Evolutionary conservation across 192 early-diverging fungal genomes (phyloP).

Genomic region (Umbelopsis isabellina): DNA sequence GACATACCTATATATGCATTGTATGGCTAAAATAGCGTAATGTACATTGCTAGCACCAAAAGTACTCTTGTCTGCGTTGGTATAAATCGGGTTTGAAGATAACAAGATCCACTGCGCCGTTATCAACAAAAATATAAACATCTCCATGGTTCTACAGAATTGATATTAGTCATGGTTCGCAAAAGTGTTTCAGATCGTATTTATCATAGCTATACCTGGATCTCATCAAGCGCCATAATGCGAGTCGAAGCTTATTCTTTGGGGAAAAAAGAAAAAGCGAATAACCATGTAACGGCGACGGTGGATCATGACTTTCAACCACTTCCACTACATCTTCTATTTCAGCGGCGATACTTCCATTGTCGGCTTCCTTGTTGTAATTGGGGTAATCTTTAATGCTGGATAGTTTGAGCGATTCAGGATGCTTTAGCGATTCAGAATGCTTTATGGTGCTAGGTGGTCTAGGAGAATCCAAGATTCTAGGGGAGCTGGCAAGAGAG

Average conservation of each 20-base stretch:
- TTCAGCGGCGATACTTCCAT: background rate
- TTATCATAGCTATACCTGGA: constrained; percentile 39
- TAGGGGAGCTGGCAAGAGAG: no score
- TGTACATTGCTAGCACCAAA: constrained; percentile 49
- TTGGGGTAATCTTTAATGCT: background rate
- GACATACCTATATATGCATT: constrained; percentile 48
- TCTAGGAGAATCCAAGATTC: background rate
- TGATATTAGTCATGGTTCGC: background rate
- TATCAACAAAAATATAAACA: constrained; percentile 44
- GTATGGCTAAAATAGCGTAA: constrained; percentile 43
- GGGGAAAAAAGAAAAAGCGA: constrained; percentile 42
- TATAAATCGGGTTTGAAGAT: constrained; percentile 40
- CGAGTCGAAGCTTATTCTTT: constrained; percentile 31
- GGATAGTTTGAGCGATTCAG: background rate
- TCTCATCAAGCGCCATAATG: constrained; percentile 40
- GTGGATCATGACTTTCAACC: background rate
- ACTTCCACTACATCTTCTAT: background rate
- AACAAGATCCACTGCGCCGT: constrained; percentile 51
- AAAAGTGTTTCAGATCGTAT: background rate
- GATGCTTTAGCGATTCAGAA: background rate
- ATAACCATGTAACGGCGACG: constrained; percentile 38
- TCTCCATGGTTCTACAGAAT: constrained; percentile 34
- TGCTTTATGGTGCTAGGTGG: background rate
- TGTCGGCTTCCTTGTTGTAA: background rate
- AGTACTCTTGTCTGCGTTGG: constrained; percentile 32